These are phyloP conservation scores for Psilocybe tampanensis DNA, from an alignment of 768 basidiomycete species.

Conservation along the genomic window DNA sequence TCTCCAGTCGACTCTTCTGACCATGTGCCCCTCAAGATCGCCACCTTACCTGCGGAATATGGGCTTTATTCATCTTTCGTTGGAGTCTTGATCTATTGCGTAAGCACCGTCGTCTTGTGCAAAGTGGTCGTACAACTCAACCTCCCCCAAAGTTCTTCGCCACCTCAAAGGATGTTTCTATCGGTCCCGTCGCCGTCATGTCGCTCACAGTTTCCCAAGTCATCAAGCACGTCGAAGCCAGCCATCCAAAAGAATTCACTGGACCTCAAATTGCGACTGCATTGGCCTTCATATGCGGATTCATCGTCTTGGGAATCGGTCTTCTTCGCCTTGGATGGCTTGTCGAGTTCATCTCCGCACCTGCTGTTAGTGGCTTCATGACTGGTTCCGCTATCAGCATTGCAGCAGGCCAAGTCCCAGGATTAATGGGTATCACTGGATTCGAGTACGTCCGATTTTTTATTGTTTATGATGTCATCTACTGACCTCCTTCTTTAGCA, in stretches of 20 bases:
- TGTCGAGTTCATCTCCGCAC: constrained; percentile 90
- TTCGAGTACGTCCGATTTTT: constrained; percentile 62
- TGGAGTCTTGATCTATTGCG: constrained; percentile 83
- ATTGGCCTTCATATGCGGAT: constrained; percentile 85
- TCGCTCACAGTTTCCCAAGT: constrained; percentile 85
- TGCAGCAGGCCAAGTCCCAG: constrained; percentile 84
- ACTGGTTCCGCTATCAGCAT: constrained; percentile 97
- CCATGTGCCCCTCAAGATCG: constrained; percentile 53
- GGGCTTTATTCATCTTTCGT: constrained; percentile 95
- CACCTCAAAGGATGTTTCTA: constrained; percentile 98
- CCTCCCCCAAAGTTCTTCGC: constrained; percentile 73
- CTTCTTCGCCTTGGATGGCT: constrained; percentile 91
- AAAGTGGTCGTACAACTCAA: background rate
- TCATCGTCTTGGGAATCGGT: constrained; percentile 90
- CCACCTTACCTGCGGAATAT: constrained; percentile 83
- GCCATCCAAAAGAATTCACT: constrained; percentile 58
- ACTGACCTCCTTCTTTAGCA: constrained; percentile 45
- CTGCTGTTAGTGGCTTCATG: constrained; percentile 91
- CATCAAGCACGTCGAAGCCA: constrained; percentile 62
- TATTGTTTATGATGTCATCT: background rate
- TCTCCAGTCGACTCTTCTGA: background rate
- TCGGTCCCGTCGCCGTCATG: constrained; percentile 99
- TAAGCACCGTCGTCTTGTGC: constrained; percentile 32
- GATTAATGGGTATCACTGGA: constrained; percentile 83
- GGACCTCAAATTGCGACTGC: constrained; percentile 81